phyloP scores from a whole-genome alignment of 2,329 filamentous ascomycete genomes.

The Alternaria rosae region DNA sequence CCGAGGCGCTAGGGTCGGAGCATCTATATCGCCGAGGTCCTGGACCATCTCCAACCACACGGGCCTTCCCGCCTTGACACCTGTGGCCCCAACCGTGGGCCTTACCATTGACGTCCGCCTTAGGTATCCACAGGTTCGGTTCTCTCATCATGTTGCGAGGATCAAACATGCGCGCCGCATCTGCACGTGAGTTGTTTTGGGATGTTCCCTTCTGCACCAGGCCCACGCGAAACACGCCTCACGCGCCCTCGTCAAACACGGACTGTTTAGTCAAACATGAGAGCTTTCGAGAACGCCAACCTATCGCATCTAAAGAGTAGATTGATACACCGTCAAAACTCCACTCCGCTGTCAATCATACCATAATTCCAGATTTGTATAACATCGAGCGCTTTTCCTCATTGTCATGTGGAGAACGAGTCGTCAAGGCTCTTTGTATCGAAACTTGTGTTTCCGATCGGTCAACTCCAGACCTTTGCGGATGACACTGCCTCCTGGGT shows the following conservation, averaged over 20 bases:
- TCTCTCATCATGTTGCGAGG: not conserved
- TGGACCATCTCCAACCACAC: not conserved
- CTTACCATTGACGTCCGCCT: conserved; percentile 6
- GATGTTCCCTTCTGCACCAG: not conserved
- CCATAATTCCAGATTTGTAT: not conserved
- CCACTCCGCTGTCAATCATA: not conserved
- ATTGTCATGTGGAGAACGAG: not conserved
- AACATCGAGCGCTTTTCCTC: not conserved
- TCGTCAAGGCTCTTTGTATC: not conserved
- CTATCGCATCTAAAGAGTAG: not conserved
- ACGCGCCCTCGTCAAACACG: conserved; percentile 31
- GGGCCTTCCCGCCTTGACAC: conserved; percentile 5
- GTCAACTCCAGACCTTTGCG: not conserved
- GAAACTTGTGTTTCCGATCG: not conserved
- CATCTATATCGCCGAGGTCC: not conserved
- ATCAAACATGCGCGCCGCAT: conserved; percentile 19
- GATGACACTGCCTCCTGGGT: not conserved
- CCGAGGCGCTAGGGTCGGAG: conserved; percentile 12
- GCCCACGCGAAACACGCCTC: conserved; percentile 27
- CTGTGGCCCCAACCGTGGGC: not conserved
- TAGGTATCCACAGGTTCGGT: conserved; percentile 7
- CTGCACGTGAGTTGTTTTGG: conserved; percentile 3
- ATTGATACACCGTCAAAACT: not conserved
- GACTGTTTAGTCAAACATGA: conserved; percentile 17
- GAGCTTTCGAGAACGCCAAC: not conserved